Conservation (phyloP, 768 basidiomycete species). For the Tulasnella sp. region DNA sequence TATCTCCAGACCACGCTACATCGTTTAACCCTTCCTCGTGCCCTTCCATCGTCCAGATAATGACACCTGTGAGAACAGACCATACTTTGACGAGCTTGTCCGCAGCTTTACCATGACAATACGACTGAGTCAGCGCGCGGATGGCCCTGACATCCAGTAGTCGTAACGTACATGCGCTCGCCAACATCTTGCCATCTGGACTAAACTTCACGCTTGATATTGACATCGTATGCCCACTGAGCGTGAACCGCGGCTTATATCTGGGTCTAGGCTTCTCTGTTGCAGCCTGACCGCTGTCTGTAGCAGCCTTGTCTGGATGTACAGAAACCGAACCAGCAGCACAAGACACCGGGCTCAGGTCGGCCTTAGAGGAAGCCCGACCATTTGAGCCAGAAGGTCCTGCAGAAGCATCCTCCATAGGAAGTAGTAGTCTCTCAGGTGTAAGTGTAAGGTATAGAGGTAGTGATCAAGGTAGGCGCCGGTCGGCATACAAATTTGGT, state of each 20-base stretch:
- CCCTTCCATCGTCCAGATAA: slow-evolving; percentile 59
- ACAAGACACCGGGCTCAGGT: too few species aligned
- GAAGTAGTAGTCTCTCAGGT: too few species aligned
- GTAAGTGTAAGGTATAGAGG: too few species aligned
- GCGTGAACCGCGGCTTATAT: slow-evolving; percentile 48
- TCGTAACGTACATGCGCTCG: slow-evolving; percentile 64
- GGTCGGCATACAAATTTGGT: too few species aligned
- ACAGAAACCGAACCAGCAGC: too few species aligned
- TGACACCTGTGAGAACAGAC: slow-evolving; percentile 61
- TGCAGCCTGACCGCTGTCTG: neutral
- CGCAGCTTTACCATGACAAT: slow-evolving; percentile 53
- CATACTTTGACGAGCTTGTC: slow-evolving; percentile 77
- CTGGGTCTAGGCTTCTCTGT: neutral
- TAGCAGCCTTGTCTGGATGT: too few species aligned
- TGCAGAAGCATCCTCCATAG: too few species aligned
- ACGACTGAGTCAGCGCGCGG: slow-evolving; percentile 16
- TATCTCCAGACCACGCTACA: slow-evolving; percentile 78
- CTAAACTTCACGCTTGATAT: slow-evolving; percentile 85
- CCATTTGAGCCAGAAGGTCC: too few species aligned
- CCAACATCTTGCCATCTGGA: slow-evolving; percentile 68
- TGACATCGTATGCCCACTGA: slow-evolving; percentile 73
- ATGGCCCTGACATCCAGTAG: slow-evolving; percentile 18
- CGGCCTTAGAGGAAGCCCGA: too few species aligned
- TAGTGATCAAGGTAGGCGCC: too few species aligned
- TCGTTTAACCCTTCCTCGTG: slow-evolving; percentile 82